These are phyloP conservation scores for Nepenthes mirabilis DNA, from an alignment of 148 eudicot species.

Conservation along the genomic window DNA sequence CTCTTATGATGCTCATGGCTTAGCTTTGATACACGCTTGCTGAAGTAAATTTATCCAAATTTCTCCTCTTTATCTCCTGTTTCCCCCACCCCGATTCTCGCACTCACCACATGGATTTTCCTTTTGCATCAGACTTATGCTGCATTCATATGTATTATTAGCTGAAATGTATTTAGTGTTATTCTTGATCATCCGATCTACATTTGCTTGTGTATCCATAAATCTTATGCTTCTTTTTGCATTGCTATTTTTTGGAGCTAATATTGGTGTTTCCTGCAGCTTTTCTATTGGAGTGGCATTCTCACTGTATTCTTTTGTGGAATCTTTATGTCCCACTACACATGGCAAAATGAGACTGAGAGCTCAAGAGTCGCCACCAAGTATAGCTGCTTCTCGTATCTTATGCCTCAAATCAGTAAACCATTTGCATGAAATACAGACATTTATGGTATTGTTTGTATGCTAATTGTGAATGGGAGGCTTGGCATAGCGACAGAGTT, in stretches of 20 bases:
- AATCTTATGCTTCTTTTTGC: too few relatives aligned
- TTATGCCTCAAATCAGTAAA: neutral
- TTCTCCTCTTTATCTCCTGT: neutral
- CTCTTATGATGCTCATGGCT: constrained; percentile 85
- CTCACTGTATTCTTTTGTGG: constrained; percentile 94
- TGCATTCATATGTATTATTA: too few relatives aligned
- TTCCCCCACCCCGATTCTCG: too few relatives aligned
- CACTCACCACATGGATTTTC: too few relatives aligned
- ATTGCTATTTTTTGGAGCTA: neutral
- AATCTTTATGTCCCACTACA: constrained; percentile 85
- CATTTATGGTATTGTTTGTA: too few relatives aligned
- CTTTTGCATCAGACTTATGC: too few relatives aligned
- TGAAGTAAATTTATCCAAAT: constrained; percentile 32
- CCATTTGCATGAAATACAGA: neutral
- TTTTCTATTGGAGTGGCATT: constrained; percentile 67
- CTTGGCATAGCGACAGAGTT: too few relatives aligned
- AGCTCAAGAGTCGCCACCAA: constrained; percentile 77
- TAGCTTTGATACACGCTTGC: constrained; percentile 78
- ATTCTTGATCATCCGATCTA: neutral
- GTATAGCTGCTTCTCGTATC: constrained; percentile 23
- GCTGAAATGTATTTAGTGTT: too few relatives aligned
- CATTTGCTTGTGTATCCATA: neutral
- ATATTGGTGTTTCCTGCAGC: constrained; percentile 27
- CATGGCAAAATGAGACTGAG: constrained; percentile 84
- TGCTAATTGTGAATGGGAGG: too few relatives aligned